Evolutionary conservation across 768 basidiomycete genomes (phyloP), one percentile per base, ranked within the genome.

Genomic region (Lactarius evosmus): DNA sequence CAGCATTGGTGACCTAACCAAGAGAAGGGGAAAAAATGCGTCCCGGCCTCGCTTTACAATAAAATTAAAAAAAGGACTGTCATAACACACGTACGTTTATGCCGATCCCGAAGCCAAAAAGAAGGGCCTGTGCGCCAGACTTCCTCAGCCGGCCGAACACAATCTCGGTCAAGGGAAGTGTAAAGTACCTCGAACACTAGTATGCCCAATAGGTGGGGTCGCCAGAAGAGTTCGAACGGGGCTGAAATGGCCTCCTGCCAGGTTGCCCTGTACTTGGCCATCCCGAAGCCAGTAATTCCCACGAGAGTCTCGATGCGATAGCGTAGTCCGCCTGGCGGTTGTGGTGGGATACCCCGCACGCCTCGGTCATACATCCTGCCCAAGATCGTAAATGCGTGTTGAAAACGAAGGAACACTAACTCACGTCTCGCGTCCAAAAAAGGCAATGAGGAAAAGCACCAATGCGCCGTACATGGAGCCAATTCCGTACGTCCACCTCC

Each of bases 361-460:
- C 52, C 57, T 4, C 88, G 85, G 70, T 88, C 85, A 69, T 83
- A 88, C 75, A 85, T 78, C 0, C 85, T 85, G 64, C n/a, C 36
- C n/a, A 46, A 12, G 25, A 7, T 33, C 56, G 65, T 70, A 62
- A 60, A 55, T 3, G 8, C 4, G 17, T 58, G 11, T 22, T 14
- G 29, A 36, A 52, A 49, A 57, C 6, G 22, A 9, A 2, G 30
- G 34, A 40, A 9, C 34, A 22, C 2, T 29, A 27, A 70, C 81
- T 56, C 70, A 86, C 86, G 86, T 88, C 73, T 90, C 87, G 64
- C 86, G 82, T 74, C 80, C 78, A 67, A 88, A 83, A 61, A 88
- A 76, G 2, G 77, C 73, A 56, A 89, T 86, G 22, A 87, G 69
- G 9, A 80, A 52, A 7, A 87, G 77, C 6, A 89, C 84, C 19